Evolutionary conservation across 305 asterid species (phyloP).

Genomic region (Fraxinus greggii): DNA sequence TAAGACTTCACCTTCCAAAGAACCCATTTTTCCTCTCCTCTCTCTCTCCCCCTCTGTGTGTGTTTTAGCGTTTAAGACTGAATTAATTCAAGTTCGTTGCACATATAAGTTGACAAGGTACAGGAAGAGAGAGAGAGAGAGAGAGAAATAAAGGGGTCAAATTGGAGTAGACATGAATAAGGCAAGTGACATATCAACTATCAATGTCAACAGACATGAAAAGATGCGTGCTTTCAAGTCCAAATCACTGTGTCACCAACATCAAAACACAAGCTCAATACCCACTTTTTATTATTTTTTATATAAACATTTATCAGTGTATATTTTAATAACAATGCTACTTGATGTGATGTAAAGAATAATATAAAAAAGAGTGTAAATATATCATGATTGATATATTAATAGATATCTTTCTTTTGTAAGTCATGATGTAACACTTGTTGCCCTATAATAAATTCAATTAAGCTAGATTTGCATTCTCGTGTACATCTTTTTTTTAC

Average conservation of each 20-base stretch:
- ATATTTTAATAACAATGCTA: too few species aligned
- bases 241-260: constrained; percentile 59
- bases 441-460: background rate
- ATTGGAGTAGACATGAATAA: constrained; percentile 40
- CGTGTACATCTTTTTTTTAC: too few species aligned
- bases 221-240: constrained; percentile 99
- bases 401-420: background rate
- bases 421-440: background rate
- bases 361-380: too few species aligned
- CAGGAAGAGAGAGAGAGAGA: background rate
- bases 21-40: constrained; percentile 42
- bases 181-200: constrained; percentile 84
- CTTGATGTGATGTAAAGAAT: too few species aligned
- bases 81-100: constrained; percentile 11
- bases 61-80: background rate
- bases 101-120: constrained; percentile 30
- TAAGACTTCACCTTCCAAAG: constrained; percentile 50
- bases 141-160: constrained; percentile 32
- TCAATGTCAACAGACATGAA: constrained; percentile 96
- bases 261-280: background rate
- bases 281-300: background rate
- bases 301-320: background rate
- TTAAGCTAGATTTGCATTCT: too few species aligned
- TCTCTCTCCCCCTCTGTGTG: background rate
- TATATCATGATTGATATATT: too few species aligned